Conservation (phyloP, 2,329 filamentous ascomycete species). For the Didymella pomorum region DNA sequence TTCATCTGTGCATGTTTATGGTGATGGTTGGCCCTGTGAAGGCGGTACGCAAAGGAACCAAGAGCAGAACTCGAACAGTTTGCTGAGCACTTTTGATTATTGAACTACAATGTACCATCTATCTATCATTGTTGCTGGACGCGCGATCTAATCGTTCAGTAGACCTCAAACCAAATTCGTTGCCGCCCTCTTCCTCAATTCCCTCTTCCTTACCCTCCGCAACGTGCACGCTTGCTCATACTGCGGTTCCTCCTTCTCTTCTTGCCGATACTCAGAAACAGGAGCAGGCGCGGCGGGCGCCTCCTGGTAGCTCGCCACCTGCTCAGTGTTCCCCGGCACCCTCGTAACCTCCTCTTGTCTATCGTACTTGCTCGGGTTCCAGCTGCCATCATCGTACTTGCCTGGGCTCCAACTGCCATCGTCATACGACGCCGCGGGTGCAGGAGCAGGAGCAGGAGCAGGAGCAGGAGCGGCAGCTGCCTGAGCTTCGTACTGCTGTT, state of each 20-base stretch:
- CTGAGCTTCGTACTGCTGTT: background rate
- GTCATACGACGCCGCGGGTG: background rate
- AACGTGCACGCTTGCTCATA: conserved; percentile 3
- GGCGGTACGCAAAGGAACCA: too few species aligned
- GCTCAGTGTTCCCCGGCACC: conserved; percentile 1
- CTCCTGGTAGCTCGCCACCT: background rate
- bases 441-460: background rate
- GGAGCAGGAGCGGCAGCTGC: background rate
- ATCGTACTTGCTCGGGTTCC: conserved; percentile 10
- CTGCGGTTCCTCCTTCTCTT: background rate
- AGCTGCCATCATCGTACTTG: conserved; percentile 8
- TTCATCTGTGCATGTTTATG: too few species aligned
- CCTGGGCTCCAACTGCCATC: background rate
- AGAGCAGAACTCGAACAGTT: too few species aligned
- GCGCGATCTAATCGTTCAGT: background rate
- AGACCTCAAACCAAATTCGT: background rate
- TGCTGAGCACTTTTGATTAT: too few species aligned
- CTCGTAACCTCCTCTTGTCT: background rate
- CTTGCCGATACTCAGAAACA: background rate
- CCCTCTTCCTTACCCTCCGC: conserved; percentile 1
- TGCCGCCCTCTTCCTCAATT: background rate
- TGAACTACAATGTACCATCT: too few species aligned
- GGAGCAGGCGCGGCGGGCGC: background rate
- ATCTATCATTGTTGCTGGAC: too few species aligned
- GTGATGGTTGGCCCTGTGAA: too few species aligned